These are phyloP conservation scores for Angophora floribunda DNA, from an alignment of 345 rosid species.

Conservation along the genomic window DNA sequence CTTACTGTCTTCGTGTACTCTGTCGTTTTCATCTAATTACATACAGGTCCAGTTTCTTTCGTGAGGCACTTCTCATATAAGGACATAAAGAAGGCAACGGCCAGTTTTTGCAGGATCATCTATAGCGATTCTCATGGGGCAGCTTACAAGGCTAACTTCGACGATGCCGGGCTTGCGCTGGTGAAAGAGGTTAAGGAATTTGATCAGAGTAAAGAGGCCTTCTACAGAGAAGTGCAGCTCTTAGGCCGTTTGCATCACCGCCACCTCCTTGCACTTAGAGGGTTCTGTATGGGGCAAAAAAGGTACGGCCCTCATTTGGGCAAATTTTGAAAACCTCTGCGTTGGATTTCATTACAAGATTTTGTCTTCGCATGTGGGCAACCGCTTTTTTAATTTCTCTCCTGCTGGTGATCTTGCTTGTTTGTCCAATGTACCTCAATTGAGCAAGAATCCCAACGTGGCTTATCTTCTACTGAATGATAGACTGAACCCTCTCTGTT, in stretches of 20 bases:
- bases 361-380: not conserved
- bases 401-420: not conserved
- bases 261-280: conserved; percentile 78
- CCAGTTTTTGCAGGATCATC: conserved; percentile 50
- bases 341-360: not conserved
- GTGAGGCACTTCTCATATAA: conserved; percentile 50
- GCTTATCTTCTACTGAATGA: not conserved
- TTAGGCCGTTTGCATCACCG: conserved; percentile 86
- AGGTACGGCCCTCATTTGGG: conserved; percentile 22
- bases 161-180: conserved; percentile 50
- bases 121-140: conserved; percentile 52
- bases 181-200: conserved; percentile 63
- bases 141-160: conserved; percentile 71
- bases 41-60: conserved; percentile 50
- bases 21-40: not conserved
- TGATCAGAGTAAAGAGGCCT: conserved; percentile 36
- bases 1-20: not conserved
- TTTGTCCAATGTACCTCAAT: not conserved
- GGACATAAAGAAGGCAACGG: conserved; percentile 71
- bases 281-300: conserved; percentile 64
- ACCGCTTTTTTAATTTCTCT: not conserved
- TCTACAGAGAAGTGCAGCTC: conserved; percentile 61
- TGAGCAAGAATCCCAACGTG: not conserved
- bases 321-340: not conserved
- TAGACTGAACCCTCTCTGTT: not conserved